Conservation (phyloP, 345 rosid genomes). For the Bretschneidera sinensis region DNA sequence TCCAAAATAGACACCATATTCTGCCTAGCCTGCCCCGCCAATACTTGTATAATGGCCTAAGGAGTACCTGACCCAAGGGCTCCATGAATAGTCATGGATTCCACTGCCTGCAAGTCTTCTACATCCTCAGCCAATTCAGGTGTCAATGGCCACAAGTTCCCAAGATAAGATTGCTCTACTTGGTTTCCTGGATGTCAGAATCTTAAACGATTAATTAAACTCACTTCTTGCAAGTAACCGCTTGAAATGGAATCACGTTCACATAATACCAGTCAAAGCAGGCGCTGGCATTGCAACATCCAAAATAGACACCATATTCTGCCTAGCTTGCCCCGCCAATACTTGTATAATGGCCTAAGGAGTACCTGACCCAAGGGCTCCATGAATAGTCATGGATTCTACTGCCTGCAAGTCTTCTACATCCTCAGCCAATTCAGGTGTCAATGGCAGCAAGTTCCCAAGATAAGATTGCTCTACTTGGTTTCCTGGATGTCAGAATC, state of each 20-base stretch:
- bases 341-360: conserved; percentile 53
- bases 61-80: conserved; percentile 61
- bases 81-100: conserved; percentile 69
- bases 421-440: conserved; percentile 58
- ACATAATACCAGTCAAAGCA: conserved; percentile 44
- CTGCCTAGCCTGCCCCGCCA: conserved; percentile 66
- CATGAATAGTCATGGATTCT: conserved; percentile 65
- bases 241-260: no score
- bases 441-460: conserved; percentile 47
- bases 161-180: conserved; percentile 39
- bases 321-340: conserved; percentile 64
- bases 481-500: conserved; percentile 32
- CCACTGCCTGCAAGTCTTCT: conserved; percentile 64
- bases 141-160: conserved; percentile 52
- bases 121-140: conserved; percentile 55
- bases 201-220: no score
- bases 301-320: conserved; percentile 55
- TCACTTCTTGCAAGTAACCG: no score
- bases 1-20: conserved; percentile 64
- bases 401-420: conserved; percentile 62
- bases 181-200: conserved; percentile 35
- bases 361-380: conserved; percentile 66
- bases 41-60: conserved; percentile 52
- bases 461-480: conserved; percentile 42
- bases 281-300: conserved; percentile 83